phyloP scores from a whole-genome alignment of 192 early-diverging fungal species.

The Mortierella alpina region DNA sequence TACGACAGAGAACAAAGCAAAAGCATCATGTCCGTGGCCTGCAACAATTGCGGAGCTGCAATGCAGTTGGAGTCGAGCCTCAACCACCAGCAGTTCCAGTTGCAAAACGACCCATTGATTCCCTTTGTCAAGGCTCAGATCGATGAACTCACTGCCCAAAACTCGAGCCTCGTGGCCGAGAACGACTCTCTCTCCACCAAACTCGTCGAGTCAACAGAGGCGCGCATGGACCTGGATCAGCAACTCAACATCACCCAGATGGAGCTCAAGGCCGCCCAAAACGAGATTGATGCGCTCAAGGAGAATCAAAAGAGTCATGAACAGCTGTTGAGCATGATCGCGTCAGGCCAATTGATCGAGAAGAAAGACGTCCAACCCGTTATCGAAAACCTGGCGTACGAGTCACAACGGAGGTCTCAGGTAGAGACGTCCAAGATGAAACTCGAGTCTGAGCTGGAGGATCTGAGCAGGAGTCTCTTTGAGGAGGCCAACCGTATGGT shows the following conservation, averaged over 20 bases:
- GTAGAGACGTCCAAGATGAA: conserved; percentile 44
- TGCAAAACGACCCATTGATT: conserved; percentile 34
- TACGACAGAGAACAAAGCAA: background rate
- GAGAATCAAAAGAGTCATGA: conserved; percentile 41
- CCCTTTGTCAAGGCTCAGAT: conserved; percentile 53
- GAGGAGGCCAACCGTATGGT: conserved; percentile 57
- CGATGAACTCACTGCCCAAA: conserved; percentile 44
- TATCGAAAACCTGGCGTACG: conserved; percentile 52
- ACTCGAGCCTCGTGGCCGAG: conserved; percentile 46
- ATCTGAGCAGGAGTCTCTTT: conserved; percentile 45
- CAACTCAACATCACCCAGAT: conserved; percentile 51
- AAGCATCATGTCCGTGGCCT: conserved; percentile 38
- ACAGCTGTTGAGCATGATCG: conserved; percentile 39
- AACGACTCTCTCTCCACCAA: conserved; percentile 50
- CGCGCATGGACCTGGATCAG: conserved; percentile 47
- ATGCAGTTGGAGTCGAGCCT: conserved; percentile 17
- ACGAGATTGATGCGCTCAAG: conserved; percentile 33
- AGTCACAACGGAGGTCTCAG: conserved; percentile 41
- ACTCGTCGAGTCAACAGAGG: conserved; percentile 51
- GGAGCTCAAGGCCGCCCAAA: conserved; percentile 45
- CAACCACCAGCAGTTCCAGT: conserved; percentile 21
- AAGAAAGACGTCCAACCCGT: conserved; percentile 54
- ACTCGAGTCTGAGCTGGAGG: conserved; percentile 48
- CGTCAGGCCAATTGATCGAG: conserved; percentile 50
- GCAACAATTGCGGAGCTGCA: conserved; percentile 52